Base-by-base conservation (phyloP, 352 stramenopile genomes). In the Globisporangium cederbergense region DNA sequence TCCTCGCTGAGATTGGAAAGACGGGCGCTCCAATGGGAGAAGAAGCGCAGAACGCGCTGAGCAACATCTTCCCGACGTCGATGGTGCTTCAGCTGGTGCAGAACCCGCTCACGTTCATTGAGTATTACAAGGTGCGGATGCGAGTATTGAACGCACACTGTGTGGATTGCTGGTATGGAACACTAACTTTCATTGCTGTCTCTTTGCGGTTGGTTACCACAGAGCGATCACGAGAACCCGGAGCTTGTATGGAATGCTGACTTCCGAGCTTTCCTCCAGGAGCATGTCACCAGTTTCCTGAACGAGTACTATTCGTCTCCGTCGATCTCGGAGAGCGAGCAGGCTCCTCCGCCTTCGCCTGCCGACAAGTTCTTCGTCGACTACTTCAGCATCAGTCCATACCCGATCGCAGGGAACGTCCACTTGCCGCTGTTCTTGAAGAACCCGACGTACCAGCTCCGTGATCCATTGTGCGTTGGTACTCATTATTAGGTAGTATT, bases 361-460 rank as follows among this genome's bases (percentile, higher is more conserved):
- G 65, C 92, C 22, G 72, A 83, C 38, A 81, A 67, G 13, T 86
- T 91, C 38, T 69, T 82, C 32, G 83, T 96, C 30, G 81, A 97
- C 65, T 97, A 91, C 66, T 78, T 71, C 9, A 70, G 62, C 25
- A 56, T 92, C 6, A 97, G 92, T 53, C 73, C 78, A 6, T 75
- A 89, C 36, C 81, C 90, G 16, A 75, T 86, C 55, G 75, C 90
- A 30, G 91, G 90, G 34, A 93, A 95, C 55, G 86, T 98, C 18
- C 98, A 98, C 64, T 73, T 99, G 25, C 79, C 79, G 2, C 68
- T 98, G 62, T 99, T 93, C 66, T 75, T 99, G 58, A 94, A 98
- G 70, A 87, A 97, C 52, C 95, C 95, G 34, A 98, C 89, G 8
- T 97, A 93, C 71, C 83, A 86, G 43, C 75, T 99, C 25, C 86